A percentile compares a stretch with the other conserved stretches of the same genome.
These are phyloP conservation scores for Alternaria sp. DNA, from an alignment of 2,329 filamentous ascomycete species.

Conservation along the genomic window DNA sequence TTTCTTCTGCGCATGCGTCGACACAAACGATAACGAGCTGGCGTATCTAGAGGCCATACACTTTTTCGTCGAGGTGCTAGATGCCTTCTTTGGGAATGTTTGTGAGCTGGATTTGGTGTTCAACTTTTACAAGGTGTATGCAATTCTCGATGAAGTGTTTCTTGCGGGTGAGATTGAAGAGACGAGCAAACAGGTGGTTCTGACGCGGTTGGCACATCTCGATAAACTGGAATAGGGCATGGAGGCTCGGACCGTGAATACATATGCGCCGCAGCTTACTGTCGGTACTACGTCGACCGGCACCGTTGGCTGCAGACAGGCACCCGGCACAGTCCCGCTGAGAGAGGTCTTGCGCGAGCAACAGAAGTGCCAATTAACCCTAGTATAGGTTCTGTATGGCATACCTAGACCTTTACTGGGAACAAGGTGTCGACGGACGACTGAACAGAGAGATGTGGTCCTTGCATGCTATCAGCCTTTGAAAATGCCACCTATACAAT, in stretches of 20 bases:
- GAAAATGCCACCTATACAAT: background rate
- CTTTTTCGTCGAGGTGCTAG: constrained; percentile 98
- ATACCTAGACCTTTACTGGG: background rate
- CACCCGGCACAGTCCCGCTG: background rate
- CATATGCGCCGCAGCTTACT: background rate
- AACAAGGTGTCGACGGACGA: background rate
- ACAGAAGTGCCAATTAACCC: background rate
- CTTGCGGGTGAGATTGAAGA: constrained; percentile 97
- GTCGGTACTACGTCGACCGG: background rate
- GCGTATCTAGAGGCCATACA: constrained; percentile 97
- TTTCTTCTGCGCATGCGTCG: constrained; percentile 99
- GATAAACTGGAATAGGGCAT: constrained; percentile 83
- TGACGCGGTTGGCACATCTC: constrained; percentile 91
- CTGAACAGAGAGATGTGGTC: background rate
- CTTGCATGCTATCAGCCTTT: background rate
- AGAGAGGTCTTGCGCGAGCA: background rate
- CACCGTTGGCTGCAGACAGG: background rate
- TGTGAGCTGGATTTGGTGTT: constrained; percentile 93
- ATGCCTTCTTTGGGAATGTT: constrained; percentile 98
- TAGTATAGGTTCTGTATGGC: background rate
- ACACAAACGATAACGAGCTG: constrained; percentile 98
- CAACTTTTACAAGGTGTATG: constrained; percentile 87
- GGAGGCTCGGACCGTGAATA: background rate
- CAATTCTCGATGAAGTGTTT: constrained; percentile 98
- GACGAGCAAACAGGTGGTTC: constrained; percentile 96